These are phyloP conservation scores for Wilcoxina mikolae DNA, from an alignment of 495 filamentous ascomycete species.

Conservation along the genomic window DNA sequence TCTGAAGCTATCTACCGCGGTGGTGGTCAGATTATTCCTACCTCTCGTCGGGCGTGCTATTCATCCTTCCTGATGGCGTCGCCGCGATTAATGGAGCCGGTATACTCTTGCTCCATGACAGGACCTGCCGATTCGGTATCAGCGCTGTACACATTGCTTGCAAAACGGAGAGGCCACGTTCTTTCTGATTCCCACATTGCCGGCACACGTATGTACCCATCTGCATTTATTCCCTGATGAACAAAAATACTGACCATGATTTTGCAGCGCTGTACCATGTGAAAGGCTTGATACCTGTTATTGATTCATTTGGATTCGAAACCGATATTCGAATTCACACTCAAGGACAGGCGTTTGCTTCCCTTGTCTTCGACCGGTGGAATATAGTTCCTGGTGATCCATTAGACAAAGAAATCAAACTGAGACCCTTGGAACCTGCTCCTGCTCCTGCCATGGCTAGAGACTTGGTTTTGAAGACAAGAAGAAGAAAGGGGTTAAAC, in stretches of 20 bases:
- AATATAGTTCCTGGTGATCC: constrained; percentile 89
- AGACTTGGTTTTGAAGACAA: constrained; percentile 92
- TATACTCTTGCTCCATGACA: constrained; percentile 83
- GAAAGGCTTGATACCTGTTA: constrained; percentile 79
- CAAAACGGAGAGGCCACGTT: constrained; percentile 79
- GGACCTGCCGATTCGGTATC: constrained; percentile 82
- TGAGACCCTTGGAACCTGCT: constrained; percentile 75
- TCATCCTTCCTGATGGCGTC: constrained; percentile 93
- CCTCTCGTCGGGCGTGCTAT: constrained; percentile 78
- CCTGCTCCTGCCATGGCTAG: constrained; percentile 71
- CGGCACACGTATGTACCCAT: constrained; percentile 47
- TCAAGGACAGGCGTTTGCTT: constrained; percentile 77
- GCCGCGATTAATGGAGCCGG: constrained; percentile 86
- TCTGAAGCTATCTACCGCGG: constrained; percentile 84
- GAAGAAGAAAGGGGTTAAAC: constrained; percentile 79
- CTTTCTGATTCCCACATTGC: constrained; percentile 84
- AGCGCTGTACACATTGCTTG: constrained; percentile 79
- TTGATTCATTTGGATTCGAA: constrained; percentile 94
- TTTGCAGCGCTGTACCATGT: constrained; percentile 62
- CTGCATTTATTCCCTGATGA: not conserved
- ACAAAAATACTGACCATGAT: not conserved
- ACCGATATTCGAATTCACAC: constrained; percentile 94
- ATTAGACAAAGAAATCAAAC: constrained; percentile 68
- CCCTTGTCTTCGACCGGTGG: constrained; percentile 92
- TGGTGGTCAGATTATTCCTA: constrained; percentile 94